A percentile compares a stretch with the other conserved stretches of the same genome.
Conservation (phyloP, 805 yeast genomes). For the Saccharomycopsis microspora region DNA sequence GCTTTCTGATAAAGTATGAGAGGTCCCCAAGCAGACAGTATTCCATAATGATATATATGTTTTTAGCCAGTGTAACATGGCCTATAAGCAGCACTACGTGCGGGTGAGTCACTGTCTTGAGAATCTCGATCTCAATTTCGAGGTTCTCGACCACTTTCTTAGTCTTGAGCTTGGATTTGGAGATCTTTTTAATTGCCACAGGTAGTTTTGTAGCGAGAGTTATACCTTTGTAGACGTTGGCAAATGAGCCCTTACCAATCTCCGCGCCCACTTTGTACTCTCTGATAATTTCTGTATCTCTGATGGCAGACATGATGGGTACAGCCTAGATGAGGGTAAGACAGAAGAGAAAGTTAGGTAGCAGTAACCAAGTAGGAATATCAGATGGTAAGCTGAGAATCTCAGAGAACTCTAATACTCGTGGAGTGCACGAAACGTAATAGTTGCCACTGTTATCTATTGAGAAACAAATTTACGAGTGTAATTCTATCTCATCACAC, state of each 20-base stretch:
- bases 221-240: constrained; percentile 84
- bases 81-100: constrained; percentile 85
- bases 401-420: too few species aligned
- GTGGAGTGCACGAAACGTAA: too few species aligned
- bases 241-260: constrained; percentile 94
- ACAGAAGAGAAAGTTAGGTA: too few species aligned
- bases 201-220: constrained; percentile 39
- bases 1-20: constrained; percentile 71
- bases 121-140: constrained; percentile 83
- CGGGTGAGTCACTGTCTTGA: constrained; percentile 82
- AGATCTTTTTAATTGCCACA: constrained; percentile 85
- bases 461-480: too few species aligned
- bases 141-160: constrained; percentile 83
- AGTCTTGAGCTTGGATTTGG: constrained; percentile 68
- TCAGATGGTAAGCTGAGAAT: too few species aligned
- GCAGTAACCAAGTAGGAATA: too few species aligned
- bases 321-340: too few species aligned
- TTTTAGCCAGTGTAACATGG: constrained; percentile 63
- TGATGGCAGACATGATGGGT: too few species aligned
- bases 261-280: constrained; percentile 32
- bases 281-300: constrained; percentile 4
- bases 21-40: constrained; percentile 93
- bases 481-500: too few species aligned
- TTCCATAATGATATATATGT: constrained; percentile 90
- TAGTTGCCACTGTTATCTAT: too few species aligned